Evolutionary conservation across 768 basidiomycete species (phyloP), one percentile per base, ranked within the genome.

Genomic region (Vishniacozyma victoriae): DNA sequence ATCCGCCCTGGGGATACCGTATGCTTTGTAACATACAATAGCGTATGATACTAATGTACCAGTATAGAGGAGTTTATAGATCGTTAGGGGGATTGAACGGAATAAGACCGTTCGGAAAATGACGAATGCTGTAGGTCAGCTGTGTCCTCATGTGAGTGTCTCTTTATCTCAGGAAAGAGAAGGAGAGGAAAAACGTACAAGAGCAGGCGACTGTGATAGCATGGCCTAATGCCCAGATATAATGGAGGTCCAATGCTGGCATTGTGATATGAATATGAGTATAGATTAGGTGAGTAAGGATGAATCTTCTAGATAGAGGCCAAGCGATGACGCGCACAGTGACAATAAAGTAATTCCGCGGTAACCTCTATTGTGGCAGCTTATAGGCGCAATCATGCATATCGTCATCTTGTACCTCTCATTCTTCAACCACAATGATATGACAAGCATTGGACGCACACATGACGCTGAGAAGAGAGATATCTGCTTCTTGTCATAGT

Each of bases 1-100:
- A 65, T 78, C 85, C 16, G 57, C 46, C 47, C 69, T 62, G 2
- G 75, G 74, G 20, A 47, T 47, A 7, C 75, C 75, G 9, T 75
- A 61, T 2, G 69, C 69, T 48, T 76, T 76, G 60, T 64, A 71
- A 41, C 73, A 72, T 19, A 76, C 75, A 62, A 76, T 76, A 18
- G 67, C 62, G 63, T 75, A 74, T 1, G 70, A 74, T 19, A 73
- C 37, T 25, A 74, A 53, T 0, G 74, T 74, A 15, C 75, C 75
- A 7, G 57, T 51, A 58, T 74, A 76, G 3, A 71, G 62, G 22
- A 70, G 44, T 59, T 58, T 52, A 52, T 71, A 71, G 12, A 48
- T 49, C 44, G 55, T 57, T 27, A 38, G 42, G 7, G 67, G 59
- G n/a, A 62, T 50, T 3, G 52, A 42, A 22, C 54, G 51, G 57